Percentiles rank a stretch among this genome's conserved stretches.
These are phyloP conservation scores for Aspergillus nomiae DNA, from an alignment of 2,329 filamentous ascomycete genomes.

Conservation along the genomic window DNA sequence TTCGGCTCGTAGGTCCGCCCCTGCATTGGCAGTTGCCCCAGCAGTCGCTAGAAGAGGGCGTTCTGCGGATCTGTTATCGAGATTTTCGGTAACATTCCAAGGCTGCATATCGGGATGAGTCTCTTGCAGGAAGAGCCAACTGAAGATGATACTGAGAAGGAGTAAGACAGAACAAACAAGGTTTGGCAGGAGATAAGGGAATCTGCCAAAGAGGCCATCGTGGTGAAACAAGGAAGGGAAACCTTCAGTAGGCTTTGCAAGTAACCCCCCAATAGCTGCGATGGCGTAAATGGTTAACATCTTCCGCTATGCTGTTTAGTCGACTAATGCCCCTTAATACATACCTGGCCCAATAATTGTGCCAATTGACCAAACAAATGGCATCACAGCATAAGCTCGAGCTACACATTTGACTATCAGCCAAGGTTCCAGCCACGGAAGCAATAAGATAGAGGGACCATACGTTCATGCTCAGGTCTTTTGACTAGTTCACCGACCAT, in stretches of 20 bases:
- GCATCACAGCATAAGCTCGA: conserved; percentile 87
- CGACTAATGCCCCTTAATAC: conserved; percentile 5
- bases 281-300: conserved; percentile 16
- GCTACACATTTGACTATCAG: conserved; percentile 51
- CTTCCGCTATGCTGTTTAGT: background rate
- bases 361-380: conserved; percentile 89
- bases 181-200: conserved; percentile 89
- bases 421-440: background rate
- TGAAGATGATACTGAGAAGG: conserved; percentile 74
- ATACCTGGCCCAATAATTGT: conserved; percentile 76
- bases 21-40: conserved; percentile 71
- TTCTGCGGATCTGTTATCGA: conserved; percentile 55
- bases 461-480: conserved; percentile 82
- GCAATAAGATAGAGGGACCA: conserved; percentile 39
- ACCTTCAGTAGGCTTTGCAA: conserved; percentile 74
- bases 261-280: conserved; percentile 76
- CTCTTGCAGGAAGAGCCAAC: conserved; percentile 81
- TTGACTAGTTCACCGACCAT: conserved; percentile 89
- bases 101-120: conserved; percentile 83
- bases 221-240: conserved; percentile 72
- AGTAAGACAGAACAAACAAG: conserved; percentile 78
- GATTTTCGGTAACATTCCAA: conserved; percentile 42
- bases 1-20: conserved; percentile 73
- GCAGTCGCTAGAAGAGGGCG: conserved; percentile 76
- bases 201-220: conserved; percentile 70